A percentile compares a stretch with the other conserved stretches of the same genome.
Conservation (phyloP, 768 basidiomycete genomes). For the Suillus hirtellus region DNA sequence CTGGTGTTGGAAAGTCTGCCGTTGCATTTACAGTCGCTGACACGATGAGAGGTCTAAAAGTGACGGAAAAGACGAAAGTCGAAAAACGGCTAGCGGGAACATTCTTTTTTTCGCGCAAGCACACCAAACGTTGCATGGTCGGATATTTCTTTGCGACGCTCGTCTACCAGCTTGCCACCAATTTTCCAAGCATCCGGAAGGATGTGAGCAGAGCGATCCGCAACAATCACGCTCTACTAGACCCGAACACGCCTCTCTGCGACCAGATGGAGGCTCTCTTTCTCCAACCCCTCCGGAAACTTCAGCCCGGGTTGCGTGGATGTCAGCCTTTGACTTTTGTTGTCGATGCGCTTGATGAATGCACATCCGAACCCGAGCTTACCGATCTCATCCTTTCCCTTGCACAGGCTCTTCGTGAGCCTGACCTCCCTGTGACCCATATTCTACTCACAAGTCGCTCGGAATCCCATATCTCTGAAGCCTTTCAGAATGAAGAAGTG, state of each 20-base stretch:
- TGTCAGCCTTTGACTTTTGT: background rate
- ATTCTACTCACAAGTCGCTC: background rate
- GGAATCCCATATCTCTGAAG: background rate
- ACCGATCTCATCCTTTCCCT: background rate
- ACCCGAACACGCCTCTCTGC: background rate
- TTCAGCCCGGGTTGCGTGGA: background rate
- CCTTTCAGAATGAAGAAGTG: background rate
- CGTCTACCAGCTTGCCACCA: background rate
- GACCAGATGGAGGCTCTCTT: background rate
- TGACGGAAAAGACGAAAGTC: background rate
- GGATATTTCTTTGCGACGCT: background rate
- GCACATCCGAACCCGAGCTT: background rate
- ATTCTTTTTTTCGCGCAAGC: background rate
- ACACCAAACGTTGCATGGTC: background rate
- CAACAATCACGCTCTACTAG: background rate
- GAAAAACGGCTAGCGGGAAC: background rate
- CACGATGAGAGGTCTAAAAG: background rate
- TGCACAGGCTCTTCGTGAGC: background rate
- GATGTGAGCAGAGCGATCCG: background rate
- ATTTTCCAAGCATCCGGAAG: background rate
- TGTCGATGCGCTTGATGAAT: background rate
- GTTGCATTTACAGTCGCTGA: background rate
- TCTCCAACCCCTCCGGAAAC: background rate
- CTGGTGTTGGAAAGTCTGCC: background rate
- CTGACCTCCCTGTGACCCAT: background rate